These are phyloP conservation scores for Nemania abortiva DNA, from an alignment of 2,329 filamentous ascomycete species.

Conservation along the genomic window DNA sequence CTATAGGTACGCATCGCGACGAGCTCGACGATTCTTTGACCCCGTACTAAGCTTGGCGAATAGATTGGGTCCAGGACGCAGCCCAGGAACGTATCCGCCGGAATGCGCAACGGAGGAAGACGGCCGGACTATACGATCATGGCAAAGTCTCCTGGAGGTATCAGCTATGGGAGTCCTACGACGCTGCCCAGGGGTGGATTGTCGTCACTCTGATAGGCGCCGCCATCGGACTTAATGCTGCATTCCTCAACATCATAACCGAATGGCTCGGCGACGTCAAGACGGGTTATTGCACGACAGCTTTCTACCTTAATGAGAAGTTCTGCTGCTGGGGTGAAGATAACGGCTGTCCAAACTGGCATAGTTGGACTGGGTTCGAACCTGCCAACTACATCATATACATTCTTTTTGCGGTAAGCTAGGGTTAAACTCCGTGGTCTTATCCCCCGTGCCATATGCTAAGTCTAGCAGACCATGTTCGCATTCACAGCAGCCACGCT, in stretches of 20 bases:
- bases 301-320: constrained; percentile 95
- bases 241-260: constrained; percentile 92
- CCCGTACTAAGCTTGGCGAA: constrained; percentile 53
- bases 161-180: constrained; percentile 86
- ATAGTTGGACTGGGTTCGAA: constrained; percentile 83
- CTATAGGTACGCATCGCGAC: constrained; percentile 72
- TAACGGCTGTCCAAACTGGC: constrained; percentile 89
- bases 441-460: constrained; percentile 24
- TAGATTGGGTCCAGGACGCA: constrained; percentile 98
- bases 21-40: constrained; percentile 22
- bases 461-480: constrained; percentile 72
- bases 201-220: constrained; percentile 93
- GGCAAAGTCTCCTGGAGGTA: constrained; percentile 81
- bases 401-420: constrained; percentile 80
- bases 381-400: constrained; percentile 89
- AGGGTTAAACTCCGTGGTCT: too few relatives aligned
- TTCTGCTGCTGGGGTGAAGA: constrained; percentile 99
- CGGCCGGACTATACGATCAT: constrained; percentile 77
- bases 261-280: constrained; percentile 98
- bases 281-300: constrained; percentile 93
- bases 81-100: constrained; percentile 88
- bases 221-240: constrained; percentile 94
- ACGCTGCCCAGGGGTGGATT: constrained; percentile 97
- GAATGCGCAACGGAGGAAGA: constrained; percentile 78
- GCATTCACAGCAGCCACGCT: constrained; percentile 84